Evolutionary conservation across 306 rosid genomes (phyloP), one percentile per base, ranked within the genome.

Genomic region (Herpetospermum pedunculosum): DNA sequence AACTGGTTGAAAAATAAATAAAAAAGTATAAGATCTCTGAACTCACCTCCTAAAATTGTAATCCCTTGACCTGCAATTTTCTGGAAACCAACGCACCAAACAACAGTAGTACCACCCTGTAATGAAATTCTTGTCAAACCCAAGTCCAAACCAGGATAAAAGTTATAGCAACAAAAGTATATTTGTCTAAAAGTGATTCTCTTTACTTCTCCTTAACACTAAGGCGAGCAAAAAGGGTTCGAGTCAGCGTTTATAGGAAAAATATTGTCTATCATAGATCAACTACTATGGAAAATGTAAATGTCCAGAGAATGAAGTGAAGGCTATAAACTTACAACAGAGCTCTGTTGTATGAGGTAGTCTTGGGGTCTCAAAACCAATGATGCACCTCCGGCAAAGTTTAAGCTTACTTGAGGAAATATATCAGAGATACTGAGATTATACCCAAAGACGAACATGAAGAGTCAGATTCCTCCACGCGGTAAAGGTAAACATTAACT

Each of bases 71-170:
- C 97, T 69, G 84, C 85, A 54, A 85, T 77, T 84, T 91, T 87
- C 83, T 91, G 99, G 70, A 95, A 83, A 58, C 99, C 99, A 76
- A 94, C 80, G 83, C 99, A 94, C 99, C 99, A 94, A 59, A 88
- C 85, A 59, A 88, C 85, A 58, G 92, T 76, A 78, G 81, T 82
- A 15, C 86, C 84, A 28, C 84, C 88, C 99, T 95, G 92, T 30
- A 79, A 67, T 25, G 82, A 67, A 57, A 54, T 0, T 38, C 34
- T 34, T 10, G 30, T 35, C 38, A 13, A 74, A 13, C 37, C 6
- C 48, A 50, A 49, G n/a, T 50, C 41, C 40, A 47, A 46, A 46
- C 41, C 40, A 46, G 74, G 57, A 28, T 70, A 44, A 3, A 44
- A 14, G 11, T 7, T 44, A 26, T 8, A 28, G 15, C 55, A 69